Percentiles rank a stretch among this genome's conserved stretches.
Conservation (phyloP, 75 land plant species). For the Cunninghamia lanceolata region DNA sequence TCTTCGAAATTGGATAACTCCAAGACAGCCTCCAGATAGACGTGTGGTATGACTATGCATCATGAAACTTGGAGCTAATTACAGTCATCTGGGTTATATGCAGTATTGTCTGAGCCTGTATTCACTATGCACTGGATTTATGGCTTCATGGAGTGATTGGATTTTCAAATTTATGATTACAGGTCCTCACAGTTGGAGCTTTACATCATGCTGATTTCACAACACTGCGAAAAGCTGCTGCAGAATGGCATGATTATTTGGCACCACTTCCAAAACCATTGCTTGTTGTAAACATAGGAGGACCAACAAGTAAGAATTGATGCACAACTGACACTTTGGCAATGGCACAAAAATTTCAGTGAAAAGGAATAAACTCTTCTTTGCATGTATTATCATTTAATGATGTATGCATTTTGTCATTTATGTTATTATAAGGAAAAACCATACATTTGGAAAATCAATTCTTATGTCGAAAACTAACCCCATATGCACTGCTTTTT, state of each 20-base stretch:
- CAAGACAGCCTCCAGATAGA: slow-evolving; percentile 80
- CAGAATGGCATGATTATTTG: slow-evolving; percentile 78
- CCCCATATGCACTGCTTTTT: neutral
- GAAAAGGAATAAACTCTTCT: neutral
- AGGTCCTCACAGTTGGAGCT: slow-evolving; percentile 92
- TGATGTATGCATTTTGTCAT: neutral
- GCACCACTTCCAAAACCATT: slow-evolving; percentile 83
- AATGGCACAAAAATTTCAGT: neutral
- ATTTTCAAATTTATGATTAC: slow-evolving; percentile 1
- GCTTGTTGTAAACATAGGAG: slow-evolving; percentile 90
- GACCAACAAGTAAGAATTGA: slow-evolving; percentile 73
- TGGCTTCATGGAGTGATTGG: neutral
- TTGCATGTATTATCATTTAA: neutral
- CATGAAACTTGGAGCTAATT: neutral
- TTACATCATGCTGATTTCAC: slow-evolving; percentile 81
- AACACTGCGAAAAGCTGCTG: slow-evolving; percentile 76
- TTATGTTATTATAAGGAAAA: neutral
- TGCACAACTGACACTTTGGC: neutral
- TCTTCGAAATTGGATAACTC: slow-evolving; percentile 74
- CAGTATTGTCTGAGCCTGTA: neutral
- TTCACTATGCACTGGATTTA: neutral
- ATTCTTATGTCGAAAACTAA: neutral
- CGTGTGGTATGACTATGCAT: slow-evolving; percentile 80
- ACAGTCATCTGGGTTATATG: neutral
- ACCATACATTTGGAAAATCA: neutral